Evolutionary conservation across 2,329 filamentous ascomycete species (phyloP), one percentile per base, ranked within the genome.

Genomic region (Atkinsonella texensis): DNA sequence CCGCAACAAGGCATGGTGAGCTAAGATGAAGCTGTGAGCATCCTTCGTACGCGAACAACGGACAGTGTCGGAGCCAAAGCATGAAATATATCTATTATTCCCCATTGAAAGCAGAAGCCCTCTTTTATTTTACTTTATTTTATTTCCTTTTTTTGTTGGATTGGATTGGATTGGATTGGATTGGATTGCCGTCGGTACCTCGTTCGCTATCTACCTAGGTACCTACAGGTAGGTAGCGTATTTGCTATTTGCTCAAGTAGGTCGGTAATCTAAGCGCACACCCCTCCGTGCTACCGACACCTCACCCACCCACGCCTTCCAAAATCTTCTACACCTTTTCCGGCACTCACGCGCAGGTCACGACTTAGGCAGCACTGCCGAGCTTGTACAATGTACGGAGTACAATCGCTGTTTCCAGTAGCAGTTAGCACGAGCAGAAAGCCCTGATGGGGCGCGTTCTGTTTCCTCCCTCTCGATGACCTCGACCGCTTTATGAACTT

Each of bases 271-370:
- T 38, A 38, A 32, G 35, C 20, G 17, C 6, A 17, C 17, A 3
- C 48, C 35, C n/a, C 12, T 10, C 20, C 15, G 15, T 42, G 4
- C 28, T 46, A 46, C n/a, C 9, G 18, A 10, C 50, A 48, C 50
- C 1, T 43, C 38, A 17, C 28, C 35, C 28, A 8, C 13, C 7
- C 8, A 7, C 41, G 23, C 18, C 32, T n/a, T 20, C 18, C 20
- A 35, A 13, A 39, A 32, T 28, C 42, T 20, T 32, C 47, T 53
- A 53, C 38, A 20, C 51, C 47, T 18, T 53, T 53, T 53, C 51
- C 51, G 51, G 51, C 51, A 53, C 18, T 50, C 43, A 20, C 17
- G 40, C 43, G 17, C 13, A 28, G 50, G 32, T 28, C 42, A 47
- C 28, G 38, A 44, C 43, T 5, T 23, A 23, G 20, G n/a, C 20